Evolutionary conservation across 2,329 filamentous ascomycete species (phyloP), one percentile per base, ranked within the genome.

Genomic region (Coniochaeta pulveracea): DNA sequence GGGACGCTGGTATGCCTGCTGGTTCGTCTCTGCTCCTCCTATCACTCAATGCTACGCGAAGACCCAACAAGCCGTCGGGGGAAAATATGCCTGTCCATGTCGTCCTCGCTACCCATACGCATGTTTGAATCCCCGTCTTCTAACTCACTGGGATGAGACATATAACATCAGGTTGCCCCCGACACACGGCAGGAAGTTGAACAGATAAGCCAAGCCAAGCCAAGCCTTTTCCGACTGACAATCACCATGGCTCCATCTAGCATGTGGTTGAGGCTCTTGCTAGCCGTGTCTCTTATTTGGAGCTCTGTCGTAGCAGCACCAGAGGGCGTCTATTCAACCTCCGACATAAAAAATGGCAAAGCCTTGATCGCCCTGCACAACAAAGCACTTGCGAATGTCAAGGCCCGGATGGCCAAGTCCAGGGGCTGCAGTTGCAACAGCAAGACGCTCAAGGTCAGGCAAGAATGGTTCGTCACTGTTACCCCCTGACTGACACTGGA

Each of bases 191-290:
- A n/a, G 11, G 18, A 6, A 31, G 6, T 21, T 11, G n/a, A 10
- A 9, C 17, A 10, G 11, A 16, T 10, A 21, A 19, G 18, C 18
- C 28, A 31, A 31, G 18, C 19, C 7, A 7, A 7, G 12, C 18
- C 28, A 21, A 17, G n/a, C n/a, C n/a, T n/a, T n/a, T n/a, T n/a
- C n/a, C n/a, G n/a, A n/a, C n/a, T 10, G 10, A 21, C 28, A 21
- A 22, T n/a, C 19, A 31, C 15, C 28, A 31, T 31, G 28, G 28
- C 28, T 10, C 6, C 22, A n/a, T 19, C 18, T 4, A 31, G 15
- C 18, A 31, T 31, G 28, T 31, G 28, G 28, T 10, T 22, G 28
- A 31, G 28, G 18, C 19, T 31, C 17, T 19, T 31, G 3, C 2
- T 31, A 2, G 11, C 11, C 19, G 28, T 22, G 6, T 7, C 19